Base-by-base conservation (phyloP, 1,284 basidiomycete genomes). In the Papiliotrema nemorosa region DNA sequence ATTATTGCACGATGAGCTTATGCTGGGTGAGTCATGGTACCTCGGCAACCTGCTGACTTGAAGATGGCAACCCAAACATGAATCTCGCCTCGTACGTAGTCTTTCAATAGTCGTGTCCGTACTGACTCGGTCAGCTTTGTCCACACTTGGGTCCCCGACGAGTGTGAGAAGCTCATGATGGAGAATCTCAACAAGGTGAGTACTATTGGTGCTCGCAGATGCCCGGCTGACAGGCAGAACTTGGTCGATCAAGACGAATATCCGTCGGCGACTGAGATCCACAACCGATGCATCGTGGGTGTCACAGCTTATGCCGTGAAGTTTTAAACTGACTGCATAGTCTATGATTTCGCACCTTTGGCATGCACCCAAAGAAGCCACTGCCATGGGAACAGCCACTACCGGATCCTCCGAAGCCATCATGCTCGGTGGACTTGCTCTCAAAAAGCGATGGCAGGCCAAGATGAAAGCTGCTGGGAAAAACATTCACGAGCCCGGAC, bases 381-480 rank as follows among this genome's bases (percentile, higher is more conserved):
- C 85, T 49, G 87, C 89, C 0, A 83, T 92, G 49, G 90, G 90
- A 6, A 94, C 92, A 0, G 91, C 93, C 0, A 96, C 92, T 2
- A 94, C 92, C 1, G 93, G 93, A 6, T 91, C 88, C 0, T 92
- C 76, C 20, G 91, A 96, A 74, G 92, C 90, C 2, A 90, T 93
- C 63, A 89, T 92, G 75, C 85, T 96, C 6, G 92, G 90, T 16
- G 92, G 91, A 39, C 81, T 97, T 20, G 90, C 93, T 16, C 88
- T 97, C 84, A 97, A 97, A 78, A 87, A 86, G 65, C 81, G 85
- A 43, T 97, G 93, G 93, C 92, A 97, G 73, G 84, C 84, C 57
- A 85, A 82, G 67, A 85, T 87, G 73, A 92, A 91, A 76, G 85
- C 83, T 1, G 82, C 82, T 1, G 92, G 92, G 35, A 91, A 91